Base-by-base conservation (phyloP, 139 green algal genomes). In the Trebouxia sp. region DNA sequence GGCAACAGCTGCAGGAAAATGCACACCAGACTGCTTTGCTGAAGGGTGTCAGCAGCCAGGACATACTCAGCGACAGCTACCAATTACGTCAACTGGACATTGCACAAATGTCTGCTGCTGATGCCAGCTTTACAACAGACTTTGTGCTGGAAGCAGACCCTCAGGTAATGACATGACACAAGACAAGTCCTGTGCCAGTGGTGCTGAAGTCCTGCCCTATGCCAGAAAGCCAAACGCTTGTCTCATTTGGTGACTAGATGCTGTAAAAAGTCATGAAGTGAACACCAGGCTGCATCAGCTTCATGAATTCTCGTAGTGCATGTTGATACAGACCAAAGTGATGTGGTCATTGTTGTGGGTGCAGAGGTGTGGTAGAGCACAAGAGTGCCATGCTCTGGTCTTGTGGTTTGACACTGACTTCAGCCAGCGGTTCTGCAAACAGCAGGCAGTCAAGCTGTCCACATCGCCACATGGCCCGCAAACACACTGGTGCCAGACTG, bases 361-460 rank as follows among this genome's bases (percentile, higher is more conserved):
- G 69, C 80, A 80, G 72, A 38, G 8, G 6, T 56, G 26, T 14
- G 42, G 32, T 17, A 20, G 26, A 10, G 35, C 42, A 24, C 48
- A 65, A 10, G 69, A 90, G 38, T 86, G 88, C 38, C 75, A 84
- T 45, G 80, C 88, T 6, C 55, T 99, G n/a, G 95, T 95, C 22
- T 42, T 99, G 67, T 99, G 96, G 96, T 99, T 99, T 85, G 95
- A 98, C 85, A 92, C 90, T 1, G 83, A 88, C 37, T 99, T 99
- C 87, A 92, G 87, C 37, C 43, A 80, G 30, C 87, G 91, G n/a
- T 95, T 95, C 87, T 98, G 95, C 87, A 42, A 41, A 6, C 87
- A 98, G 28, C 80, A 85, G 11, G 88, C 92, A 0, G 88, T 95
- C 28, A 75, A 81, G 51, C 92, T 99, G 39, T 91, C 90, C 39